Conservation (phyloP, 768 basidiomycete species). For the Mycena belliarum region DNA sequence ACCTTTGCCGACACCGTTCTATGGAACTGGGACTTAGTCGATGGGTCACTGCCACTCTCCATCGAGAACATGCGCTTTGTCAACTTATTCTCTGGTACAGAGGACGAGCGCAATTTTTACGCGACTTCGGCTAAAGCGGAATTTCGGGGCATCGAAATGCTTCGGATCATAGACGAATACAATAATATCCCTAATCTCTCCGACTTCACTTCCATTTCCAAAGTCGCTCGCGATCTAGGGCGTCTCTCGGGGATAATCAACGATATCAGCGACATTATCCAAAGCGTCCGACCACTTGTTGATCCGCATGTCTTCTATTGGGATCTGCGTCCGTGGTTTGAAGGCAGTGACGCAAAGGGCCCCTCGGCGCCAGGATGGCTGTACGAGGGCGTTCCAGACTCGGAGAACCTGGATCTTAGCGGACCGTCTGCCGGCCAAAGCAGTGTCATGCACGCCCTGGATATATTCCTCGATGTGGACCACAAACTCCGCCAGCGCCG, state of each 20-base stretch:
- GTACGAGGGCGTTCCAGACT: slow-evolving; percentile 74
- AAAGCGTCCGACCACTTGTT: slow-evolving; percentile 66
- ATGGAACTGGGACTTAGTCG: slow-evolving; percentile 80
- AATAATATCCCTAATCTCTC: slow-evolving; percentile 69
- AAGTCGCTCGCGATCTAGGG: slow-evolving; percentile 71
- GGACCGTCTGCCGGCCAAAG: slow-evolving; percentile 97
- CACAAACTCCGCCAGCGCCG: slow-evolving; percentile 75
- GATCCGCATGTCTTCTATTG: slow-evolving; percentile 90
- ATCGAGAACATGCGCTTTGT: slow-evolving; percentile 73
- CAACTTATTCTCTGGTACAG: slow-evolving; percentile 80
- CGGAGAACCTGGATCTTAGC: slow-evolving; percentile 62
- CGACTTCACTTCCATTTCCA: slow-evolving; percentile 62
- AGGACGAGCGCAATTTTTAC: slow-evolving; percentile 88
- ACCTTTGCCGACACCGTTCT: slow-evolving; percentile 96
- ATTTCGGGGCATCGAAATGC: slow-evolving; percentile 81
- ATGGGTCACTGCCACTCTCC: slow-evolving; percentile 59
- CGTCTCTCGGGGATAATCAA: slow-evolving; percentile 71
- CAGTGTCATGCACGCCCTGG: slow-evolving; percentile 83
- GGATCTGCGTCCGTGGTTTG: slow-evolving; percentile 90
- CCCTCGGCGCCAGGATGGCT: slow-evolving; percentile 59
- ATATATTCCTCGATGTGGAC: slow-evolving; percentile 87
- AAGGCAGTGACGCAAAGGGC: slow-evolving; percentile 71
- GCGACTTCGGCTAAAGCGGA: slow-evolving; percentile 81
- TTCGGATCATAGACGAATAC: slow-evolving; percentile 87
- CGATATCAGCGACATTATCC: slow-evolving; percentile 69